Evolutionary conservation across 208 protist genomes (phyloP).

Genomic region (Leishmania braziliensis): DNA sequence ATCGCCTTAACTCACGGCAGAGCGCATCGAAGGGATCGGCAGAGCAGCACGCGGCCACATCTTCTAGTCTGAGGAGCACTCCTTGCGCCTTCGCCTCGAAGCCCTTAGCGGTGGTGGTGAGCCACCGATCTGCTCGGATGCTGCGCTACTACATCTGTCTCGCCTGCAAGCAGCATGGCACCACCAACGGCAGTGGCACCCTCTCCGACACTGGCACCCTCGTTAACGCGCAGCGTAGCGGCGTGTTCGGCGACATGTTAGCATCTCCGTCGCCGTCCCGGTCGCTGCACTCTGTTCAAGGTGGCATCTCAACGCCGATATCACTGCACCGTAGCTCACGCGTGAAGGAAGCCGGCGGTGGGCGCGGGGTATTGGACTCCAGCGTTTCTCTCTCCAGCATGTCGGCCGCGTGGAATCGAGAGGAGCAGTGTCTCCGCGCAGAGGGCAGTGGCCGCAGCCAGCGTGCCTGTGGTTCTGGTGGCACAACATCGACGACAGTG

Average conservation of each 20-base stretch:
- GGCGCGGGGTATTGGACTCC: neutral
- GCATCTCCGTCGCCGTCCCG: neutral
- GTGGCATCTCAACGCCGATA: neutral
- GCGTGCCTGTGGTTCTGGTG: no score
- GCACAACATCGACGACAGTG: neutral
- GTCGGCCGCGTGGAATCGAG: conserved; percentile 28
- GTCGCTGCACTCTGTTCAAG: conserved; percentile 6
- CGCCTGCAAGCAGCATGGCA: neutral
- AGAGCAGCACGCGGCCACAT: neutral
- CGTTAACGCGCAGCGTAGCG: neutral
- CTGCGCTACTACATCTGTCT: conserved; percentile 28
- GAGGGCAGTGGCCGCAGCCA: neutral
- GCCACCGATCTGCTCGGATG: conserved; percentile 17
- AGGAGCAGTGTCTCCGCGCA: conserved; percentile 11
- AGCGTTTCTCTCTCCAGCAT: conserved; percentile 28
- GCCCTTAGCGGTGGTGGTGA: conserved; percentile 4
- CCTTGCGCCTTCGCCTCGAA: neutral
- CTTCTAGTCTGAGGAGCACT: neutral
- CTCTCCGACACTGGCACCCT: neutral
- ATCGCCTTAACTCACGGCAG: no score
- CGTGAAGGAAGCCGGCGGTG: neutral
- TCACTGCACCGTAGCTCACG: neutral
- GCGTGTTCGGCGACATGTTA: neutral
- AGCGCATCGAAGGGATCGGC: neutral
- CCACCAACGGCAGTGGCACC: neutral